Evolutionary conservation across 352 stramenopile species (phyloP), one percentile per base, ranked within the genome.

Genomic region (Phytophthora crassamura): DNA sequence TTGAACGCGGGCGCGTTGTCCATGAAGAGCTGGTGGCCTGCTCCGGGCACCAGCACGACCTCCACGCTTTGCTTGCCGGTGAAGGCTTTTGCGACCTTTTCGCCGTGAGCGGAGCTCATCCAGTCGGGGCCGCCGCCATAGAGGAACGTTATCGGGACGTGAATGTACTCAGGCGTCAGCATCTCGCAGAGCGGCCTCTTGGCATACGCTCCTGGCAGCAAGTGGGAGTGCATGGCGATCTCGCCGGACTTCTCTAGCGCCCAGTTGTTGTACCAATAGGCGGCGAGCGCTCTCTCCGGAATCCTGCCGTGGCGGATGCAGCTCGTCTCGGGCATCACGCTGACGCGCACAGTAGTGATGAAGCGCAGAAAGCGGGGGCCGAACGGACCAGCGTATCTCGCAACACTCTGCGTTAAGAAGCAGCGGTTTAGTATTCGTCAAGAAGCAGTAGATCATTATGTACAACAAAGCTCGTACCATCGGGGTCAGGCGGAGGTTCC

Each of bases 191-290:
- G 64, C 8, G 84, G 80, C 33, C 77, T 81, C 52, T 80, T 80
- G 8, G 80, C 80, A 38, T 80, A 89, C 6, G 72, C 80, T 3
- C 80, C 80, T 39, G 84, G 84, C 7, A 81, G 49, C 30, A 93
- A 45, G 28, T 93, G 84, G 14, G 81, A 89, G 46, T 86, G 73
- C 78, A 92, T 92, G 5, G 73, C 78, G 39, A 89, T 70, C 55
- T 91, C 84, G 7, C 82, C 77, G 8, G 84, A 93, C 28, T 70
- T 75, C 28, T 88, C 80, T 15, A 89, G 57, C 0, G 78, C 82
- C 84, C 84, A 93, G 52, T 91, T 93, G 68, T 93, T 83, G 74
- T 90, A 91, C 78, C 78, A 89, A 63, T 91, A 91, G 22, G 79
- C 58, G 1, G 74, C 78, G 7, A 90, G 38, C 4, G 42, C 45